Evolutionary conservation across 306 rosid genomes (phyloP), one percentile per base, ranked within the genome.

Genomic region (Nissolia schottii): DNA sequence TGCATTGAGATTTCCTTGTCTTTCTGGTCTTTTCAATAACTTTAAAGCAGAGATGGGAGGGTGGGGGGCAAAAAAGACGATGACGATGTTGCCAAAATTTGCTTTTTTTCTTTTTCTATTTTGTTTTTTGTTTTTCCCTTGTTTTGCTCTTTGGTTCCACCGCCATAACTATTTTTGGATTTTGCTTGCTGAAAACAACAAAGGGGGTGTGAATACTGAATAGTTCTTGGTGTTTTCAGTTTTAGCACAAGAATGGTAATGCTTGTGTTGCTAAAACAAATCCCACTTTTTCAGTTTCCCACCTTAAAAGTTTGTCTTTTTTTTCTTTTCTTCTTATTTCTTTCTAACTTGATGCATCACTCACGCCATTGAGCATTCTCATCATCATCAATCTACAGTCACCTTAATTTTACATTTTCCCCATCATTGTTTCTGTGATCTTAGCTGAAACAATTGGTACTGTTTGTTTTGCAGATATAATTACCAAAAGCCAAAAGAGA

Each of bases 181-280:
- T n/a, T 67, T 76, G 73, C 66, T 68, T 70, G 50, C 74, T 80
- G 82, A 79, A 82, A n/a, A n/a, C n/a, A n/a, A 75, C 75, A 57
- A 60, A 64, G 75, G 74, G n/a, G n/a, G n/a, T n/a, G n/a, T 64
- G 71, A 64, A 71, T 64, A n/a, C n/a, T n/a, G 71, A 67, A 74
- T 62, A 64, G 83, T 71, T 65, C n/a, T n/a, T 67, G 73, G 64
- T 40, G 54, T 59, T 76, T n/a, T 70, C 76, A 74, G 80, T 79
- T 78, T 75, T 77, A 9, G 80, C 88, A 48, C 75, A 81, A 43
- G 49, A 87, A 81, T 75, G 81, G 87, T 82, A 77, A 81, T 81
- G 82, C 67, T 83, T 80, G 75, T 70, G 71, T 73, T 77, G 82
- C 78, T 71, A 59, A 83, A 85, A n/a, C n/a, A 71, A 51, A 81